Conservation (phyloP, 164 flowering plant species). For the Pachysandra terminalis region DNA sequence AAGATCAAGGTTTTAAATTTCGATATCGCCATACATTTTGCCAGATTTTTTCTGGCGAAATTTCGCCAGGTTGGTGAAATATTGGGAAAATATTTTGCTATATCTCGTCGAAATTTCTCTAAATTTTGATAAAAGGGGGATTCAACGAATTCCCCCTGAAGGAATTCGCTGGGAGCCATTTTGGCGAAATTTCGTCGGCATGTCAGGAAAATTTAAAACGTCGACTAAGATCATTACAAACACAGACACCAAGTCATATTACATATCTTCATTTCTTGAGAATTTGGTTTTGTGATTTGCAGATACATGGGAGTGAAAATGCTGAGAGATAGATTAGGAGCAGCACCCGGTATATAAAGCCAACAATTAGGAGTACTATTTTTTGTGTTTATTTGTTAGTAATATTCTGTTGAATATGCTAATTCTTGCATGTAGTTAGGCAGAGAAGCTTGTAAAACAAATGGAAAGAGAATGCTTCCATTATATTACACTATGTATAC, state of each 20-base stretch:
- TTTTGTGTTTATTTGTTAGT: not conserved
- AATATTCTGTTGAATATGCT: not conserved
- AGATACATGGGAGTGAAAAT: constrained; percentile 95
- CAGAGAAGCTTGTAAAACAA: not conserved
- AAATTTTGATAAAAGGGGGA: too few species aligned
- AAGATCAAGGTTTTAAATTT: too few species aligned
- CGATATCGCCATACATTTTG: too few species aligned
- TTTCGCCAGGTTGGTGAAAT: too few species aligned
- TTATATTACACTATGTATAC: not conserved
- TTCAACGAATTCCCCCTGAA: too few species aligned
- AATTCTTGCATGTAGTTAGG: constrained; percentile 2
- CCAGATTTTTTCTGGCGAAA: too few species aligned
- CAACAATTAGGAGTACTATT: not conserved
- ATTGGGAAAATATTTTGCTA: too few species aligned
- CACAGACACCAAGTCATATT: not conserved
- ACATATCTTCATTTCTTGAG: too few species aligned
- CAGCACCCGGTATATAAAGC: constrained; percentile 43
- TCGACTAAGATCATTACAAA: not conserved
- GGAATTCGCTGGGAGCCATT: too few species aligned
- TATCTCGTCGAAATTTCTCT: too few species aligned
- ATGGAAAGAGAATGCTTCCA: not conserved
- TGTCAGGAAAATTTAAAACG: too few species aligned
- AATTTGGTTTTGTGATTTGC: constrained; percentile 21
- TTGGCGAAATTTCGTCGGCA: too few species aligned
- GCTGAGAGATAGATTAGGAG: constrained; percentile 64